phyloP scores from a whole-genome alignment of 306 rosid species.

The Heteromeles arbutifolia region DNA sequence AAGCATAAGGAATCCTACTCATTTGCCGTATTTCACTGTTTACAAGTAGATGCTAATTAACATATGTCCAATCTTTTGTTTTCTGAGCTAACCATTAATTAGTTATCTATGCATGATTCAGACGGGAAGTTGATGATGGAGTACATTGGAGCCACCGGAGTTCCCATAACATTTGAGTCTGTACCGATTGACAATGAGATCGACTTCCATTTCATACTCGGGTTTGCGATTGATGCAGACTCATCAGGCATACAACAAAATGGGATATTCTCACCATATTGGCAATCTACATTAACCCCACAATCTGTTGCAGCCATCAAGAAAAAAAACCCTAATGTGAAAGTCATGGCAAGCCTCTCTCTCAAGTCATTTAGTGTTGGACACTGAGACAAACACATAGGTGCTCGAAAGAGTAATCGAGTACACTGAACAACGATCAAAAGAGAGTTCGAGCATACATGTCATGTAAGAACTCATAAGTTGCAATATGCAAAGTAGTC shows the following conservation, averaged over 20 bases:
- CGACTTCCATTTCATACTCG: slow-evolving; percentile 43
- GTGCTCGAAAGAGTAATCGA: too few relatives aligned
- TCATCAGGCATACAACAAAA: slow-evolving; percentile 29
- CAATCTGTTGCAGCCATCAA: slow-evolving; percentile 32
- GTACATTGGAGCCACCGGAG: slow-evolving; percentile 55
- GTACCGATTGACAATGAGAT: slow-evolving; percentile 35
- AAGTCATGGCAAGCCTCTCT: slow-evolving; percentile 50
- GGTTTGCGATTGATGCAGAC: slow-evolving; percentile 49
- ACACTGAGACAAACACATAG: too few relatives aligned
- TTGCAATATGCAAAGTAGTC: too few relatives aligned
- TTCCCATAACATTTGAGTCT: slow-evolving; percentile 14
- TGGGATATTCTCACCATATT: slow-evolving; percentile 41
- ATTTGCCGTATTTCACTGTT: neutral
- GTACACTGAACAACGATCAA: too few relatives aligned
- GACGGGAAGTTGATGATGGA: slow-evolving; percentile 62
- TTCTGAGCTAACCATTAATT: neutral
- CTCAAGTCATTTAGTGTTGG: too few relatives aligned
- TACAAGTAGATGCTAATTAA: neutral
- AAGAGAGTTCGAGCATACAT: too few relatives aligned
- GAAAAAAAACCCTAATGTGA: slow-evolving; percentile 26
- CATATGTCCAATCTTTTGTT: neutral
- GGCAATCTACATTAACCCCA: slow-evolving; percentile 36
- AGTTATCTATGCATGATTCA: slow-evolving; percentile 1
- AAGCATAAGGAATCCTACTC: too few relatives aligned
- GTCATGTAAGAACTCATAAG: too few relatives aligned